Conservation (phyloP, 257 asterid genomes). For the Haberlea rhodopensis region DNA sequence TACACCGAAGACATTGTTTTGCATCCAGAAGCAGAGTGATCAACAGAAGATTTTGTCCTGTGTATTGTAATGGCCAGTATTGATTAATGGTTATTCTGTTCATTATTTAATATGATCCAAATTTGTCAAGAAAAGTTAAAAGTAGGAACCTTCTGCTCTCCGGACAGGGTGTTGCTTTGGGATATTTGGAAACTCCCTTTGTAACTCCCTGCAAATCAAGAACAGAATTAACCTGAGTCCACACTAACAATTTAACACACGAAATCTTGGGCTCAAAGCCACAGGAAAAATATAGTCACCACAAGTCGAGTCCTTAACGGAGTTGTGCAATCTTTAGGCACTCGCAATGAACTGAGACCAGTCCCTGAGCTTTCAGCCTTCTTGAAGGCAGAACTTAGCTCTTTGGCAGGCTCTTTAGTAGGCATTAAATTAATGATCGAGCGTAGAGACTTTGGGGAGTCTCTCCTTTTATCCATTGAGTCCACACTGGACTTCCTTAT, state of each 20-base stretch:
- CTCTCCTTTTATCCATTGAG: constrained; percentile 34
- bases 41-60: constrained; percentile 58
- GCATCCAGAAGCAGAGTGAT: constrained; percentile 51
- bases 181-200: constrained; percentile 35
- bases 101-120: constrained; percentile 14
- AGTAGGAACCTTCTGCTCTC: constrained; percentile 48
- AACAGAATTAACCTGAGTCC: constrained; percentile 2
- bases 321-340: constrained; percentile 39
- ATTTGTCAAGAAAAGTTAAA: not conserved
- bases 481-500: constrained; percentile 35
- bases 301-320: constrained; percentile 57
- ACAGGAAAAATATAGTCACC: constrained; percentile 28
- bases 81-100: not conserved
- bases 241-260: not conserved
- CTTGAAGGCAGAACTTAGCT: constrained; percentile 30
- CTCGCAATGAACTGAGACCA: constrained; percentile 23
- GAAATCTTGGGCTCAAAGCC: not conserved
- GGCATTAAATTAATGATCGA: constrained; percentile 45
- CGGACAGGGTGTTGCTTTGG: constrained; percentile 47
- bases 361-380: constrained; percentile 37
- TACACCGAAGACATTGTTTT: constrained; percentile 76
- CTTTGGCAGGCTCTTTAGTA: constrained; percentile 43
- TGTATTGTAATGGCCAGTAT: constrained; percentile 2
- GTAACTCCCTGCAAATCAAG: constrained; percentile 41
- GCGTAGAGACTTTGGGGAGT: constrained; percentile 50